Conservation (phyloP, 164 flowering plant genomes). For the Paratinospora sagittata region DNA sequence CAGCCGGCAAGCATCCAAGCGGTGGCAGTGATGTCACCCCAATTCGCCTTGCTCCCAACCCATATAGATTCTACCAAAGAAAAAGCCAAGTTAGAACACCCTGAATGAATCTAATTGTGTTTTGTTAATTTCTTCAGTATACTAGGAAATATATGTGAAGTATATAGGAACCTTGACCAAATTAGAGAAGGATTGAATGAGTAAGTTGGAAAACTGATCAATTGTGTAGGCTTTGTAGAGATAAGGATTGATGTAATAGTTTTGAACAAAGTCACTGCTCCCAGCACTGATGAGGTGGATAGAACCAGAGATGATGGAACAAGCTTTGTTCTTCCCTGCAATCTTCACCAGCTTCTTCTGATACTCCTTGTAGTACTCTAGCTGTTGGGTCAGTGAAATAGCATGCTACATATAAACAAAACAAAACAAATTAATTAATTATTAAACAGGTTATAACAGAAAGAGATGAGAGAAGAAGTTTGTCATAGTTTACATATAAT, state of each 20-base stretch:
- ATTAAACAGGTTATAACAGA: slow-evolving; percentile 9
- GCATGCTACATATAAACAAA: slow-evolving; percentile 38
- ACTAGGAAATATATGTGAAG: too few species aligned
- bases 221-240: slow-evolving; percentile 42
- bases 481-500: slow-evolving; percentile 46
- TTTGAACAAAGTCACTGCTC: slow-evolving; percentile 72
- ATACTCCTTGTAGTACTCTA: slow-evolving; percentile 63
- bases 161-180: slow-evolving; percentile 60
- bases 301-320: slow-evolving; percentile 48
- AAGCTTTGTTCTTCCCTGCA: slow-evolving; percentile 59
- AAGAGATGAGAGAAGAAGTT: slow-evolving; percentile 7
- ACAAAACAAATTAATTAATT: background rate
- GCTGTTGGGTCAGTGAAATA: slow-evolving; percentile 57
- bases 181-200: slow-evolving; percentile 47
- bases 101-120: too few species aligned
- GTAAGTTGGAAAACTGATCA: slow-evolving; percentile 59
- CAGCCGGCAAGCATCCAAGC: slow-evolving; percentile 80
- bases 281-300: slow-evolving; percentile 81
- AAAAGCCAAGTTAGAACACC: too few species aligned
- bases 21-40: slow-evolving; percentile 80
- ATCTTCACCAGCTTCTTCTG: slow-evolving; percentile 41
- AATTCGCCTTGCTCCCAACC: slow-evolving; percentile 65
- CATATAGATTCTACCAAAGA: slow-evolving; percentile 49
- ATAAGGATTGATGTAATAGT: slow-evolving; percentile 41
- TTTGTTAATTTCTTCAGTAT: too few species aligned